Conservation (phyloP, 352 stramenopile genomes). For the Globisporangium irregulare region DNA sequence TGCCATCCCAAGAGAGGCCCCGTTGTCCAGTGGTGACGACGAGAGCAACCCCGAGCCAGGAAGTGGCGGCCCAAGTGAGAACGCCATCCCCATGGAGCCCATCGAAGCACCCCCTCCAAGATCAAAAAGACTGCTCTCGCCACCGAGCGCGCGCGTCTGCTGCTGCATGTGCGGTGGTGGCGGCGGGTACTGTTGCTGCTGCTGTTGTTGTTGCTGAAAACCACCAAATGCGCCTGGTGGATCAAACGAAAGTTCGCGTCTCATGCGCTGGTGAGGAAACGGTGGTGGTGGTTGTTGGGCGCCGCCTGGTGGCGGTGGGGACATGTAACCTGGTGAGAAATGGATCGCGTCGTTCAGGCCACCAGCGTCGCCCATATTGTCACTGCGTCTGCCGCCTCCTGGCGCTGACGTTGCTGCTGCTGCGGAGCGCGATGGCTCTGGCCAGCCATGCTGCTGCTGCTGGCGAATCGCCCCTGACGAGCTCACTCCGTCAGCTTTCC, state of each 20-base stretch:
- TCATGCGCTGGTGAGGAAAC: constrained; percentile 1
- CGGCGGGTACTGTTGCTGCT: background rate
- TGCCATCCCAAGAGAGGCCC: constrained; percentile 13
- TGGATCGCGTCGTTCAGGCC: background rate
- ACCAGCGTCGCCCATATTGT: background rate
- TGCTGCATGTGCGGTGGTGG: constrained; percentile 1
- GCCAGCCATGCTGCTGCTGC: background rate
- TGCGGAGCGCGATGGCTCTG: background rate
- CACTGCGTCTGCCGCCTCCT: background rate
- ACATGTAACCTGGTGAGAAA: constrained; percentile 4
- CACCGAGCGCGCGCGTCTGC: background rate
- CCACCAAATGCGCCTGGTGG: constrained; percentile 1
- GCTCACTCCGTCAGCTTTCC: background rate
- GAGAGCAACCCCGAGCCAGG: background rate
- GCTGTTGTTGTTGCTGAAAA: constrained; percentile 5
- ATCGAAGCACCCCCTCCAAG: background rate
- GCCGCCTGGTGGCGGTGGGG: background rate
- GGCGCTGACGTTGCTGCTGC: background rate
- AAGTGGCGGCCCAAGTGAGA: constrained; percentile 4
- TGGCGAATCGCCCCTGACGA: background rate
- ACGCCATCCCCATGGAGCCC: constrained; percentile 4
- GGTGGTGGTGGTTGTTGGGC: background rate
- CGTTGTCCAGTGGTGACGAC: constrained; percentile 4
- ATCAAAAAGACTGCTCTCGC: constrained; percentile 6
- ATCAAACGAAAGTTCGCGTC: constrained; percentile 4